Evolutionary conservation across 1,284 basidiomycete genomes (phyloP), one percentile per base, ranked within the genome.

Genomic region (Anthracocystis panici-leucophaei): DNA sequence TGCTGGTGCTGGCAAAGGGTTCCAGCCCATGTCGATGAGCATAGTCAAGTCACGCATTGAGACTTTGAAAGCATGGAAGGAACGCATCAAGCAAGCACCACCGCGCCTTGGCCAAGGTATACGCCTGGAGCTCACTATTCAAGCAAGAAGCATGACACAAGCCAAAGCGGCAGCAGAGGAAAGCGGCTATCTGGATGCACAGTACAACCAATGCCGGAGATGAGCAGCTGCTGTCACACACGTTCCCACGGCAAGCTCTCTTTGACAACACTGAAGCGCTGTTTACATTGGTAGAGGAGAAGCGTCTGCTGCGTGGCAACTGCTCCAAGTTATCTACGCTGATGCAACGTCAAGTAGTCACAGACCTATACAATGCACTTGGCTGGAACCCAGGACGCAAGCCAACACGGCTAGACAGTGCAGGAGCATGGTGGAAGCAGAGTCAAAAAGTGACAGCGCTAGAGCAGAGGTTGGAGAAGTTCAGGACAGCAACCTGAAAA

Each of bases 191-290:
- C 40, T 55, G 21, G 53, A 55, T 45, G n/a, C 21, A 2, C 5
- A 18, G 11, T 55, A 31, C 53, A 44, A 25, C 4, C 11, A 41
- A 3, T 16, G 53, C 53, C 6, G 53, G 53, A 20, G 53, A 55
- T 45, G 8, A 44, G 42, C 54, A 46, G 42, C 54, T 56, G 42
- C 20, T 56, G 18, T 44, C 53, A n/a, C 53, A 55, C 53, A 55
- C 25, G 7, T 11, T 55, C 25, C 2, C 6, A 5, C 27, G 25
- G n/a, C 27, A 2, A 11, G 53, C 12, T 27, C 20, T 55, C 14
- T 46, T 56, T n/a, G n/a, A 2, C 9, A 27, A 56, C 18, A 3
- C 29, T 5, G 42, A 45, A 20, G 42, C 54, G 25, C 11, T 56
- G n/a, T 7, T 45, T 3, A 27, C 53, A 8, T 9, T 55, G 12